Evolutionary conservation across 108 stramenopile species (phyloP).

Genomic region (Chaetoceros tenuissimus): DNA sequence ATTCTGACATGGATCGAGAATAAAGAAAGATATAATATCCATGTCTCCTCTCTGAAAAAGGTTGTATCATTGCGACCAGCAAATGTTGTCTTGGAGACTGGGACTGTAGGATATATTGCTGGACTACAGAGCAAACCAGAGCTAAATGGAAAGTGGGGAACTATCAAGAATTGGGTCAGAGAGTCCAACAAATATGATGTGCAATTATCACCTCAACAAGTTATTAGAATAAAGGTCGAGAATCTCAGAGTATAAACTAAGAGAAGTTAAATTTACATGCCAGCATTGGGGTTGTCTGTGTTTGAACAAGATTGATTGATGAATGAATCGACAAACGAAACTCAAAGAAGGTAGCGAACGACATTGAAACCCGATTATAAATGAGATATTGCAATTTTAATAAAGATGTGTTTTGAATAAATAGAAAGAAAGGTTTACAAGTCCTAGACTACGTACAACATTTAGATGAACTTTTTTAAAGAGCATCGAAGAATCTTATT

Average conservation of each 20-base stretch:
- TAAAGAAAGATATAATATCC: constrained; percentile 74
- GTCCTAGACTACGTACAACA: no score
- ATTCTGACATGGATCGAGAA: constrained; percentile 68
- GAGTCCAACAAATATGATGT: constrained; percentile 74
- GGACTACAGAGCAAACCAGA: constrained; percentile 71
- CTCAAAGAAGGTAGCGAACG: no score
- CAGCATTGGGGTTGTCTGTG: no score
- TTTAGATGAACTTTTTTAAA: no score
- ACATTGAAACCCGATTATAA: no score
- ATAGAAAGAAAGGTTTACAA: no score
- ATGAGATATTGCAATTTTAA: no score
- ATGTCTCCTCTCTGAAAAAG: constrained; percentile 51
- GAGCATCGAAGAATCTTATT: no score
- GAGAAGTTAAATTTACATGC: not conserved
- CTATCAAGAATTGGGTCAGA: constrained; percentile 64
- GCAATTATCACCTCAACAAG: constrained; percentile 62
- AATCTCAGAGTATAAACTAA: constrained; percentile 57
- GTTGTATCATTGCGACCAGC: constrained; percentile 63
- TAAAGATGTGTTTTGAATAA: no score
- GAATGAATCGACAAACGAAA: no score
- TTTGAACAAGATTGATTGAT: no score
- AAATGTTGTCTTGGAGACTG: constrained; percentile 69
- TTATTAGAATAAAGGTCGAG: constrained; percentile 73
- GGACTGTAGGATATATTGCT: constrained; percentile 56
- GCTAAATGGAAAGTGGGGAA: constrained; percentile 81